Evolutionary conservation across 768 basidiomycete genomes (phyloP).

Genomic region (Leccinum uliginosum): DNA sequence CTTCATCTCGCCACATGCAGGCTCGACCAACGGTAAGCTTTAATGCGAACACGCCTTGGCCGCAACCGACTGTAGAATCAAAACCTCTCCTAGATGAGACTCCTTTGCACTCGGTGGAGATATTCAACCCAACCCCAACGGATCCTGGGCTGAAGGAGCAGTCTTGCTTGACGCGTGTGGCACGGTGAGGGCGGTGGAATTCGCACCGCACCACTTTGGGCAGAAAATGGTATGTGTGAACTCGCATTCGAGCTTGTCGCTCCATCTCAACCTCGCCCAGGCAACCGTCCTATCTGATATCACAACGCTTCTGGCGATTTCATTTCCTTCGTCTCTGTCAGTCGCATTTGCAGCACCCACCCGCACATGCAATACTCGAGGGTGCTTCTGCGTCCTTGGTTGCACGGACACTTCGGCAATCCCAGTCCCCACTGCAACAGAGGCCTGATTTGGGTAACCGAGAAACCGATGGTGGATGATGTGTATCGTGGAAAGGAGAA

Average conservation of each 20-base stretch:
- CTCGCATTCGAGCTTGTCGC: neutral
- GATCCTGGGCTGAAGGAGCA: conserved; percentile 65
- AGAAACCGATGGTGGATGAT: conserved; percentile 92
- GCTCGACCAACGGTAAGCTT: too few relatives aligned
- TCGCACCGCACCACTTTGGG: conserved; percentile 83
- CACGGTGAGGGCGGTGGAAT: conserved; percentile 81
- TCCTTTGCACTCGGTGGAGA: conserved; percentile 28
- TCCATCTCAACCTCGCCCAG: conserved; percentile 35
- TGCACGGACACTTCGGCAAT: conserved; percentile 60
- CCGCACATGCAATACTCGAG: conserved; percentile 51
- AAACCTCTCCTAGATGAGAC: too few relatives aligned
- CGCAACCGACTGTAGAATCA: too few relatives aligned
- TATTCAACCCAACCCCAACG: conserved; percentile 24
- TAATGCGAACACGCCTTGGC: too few relatives aligned
- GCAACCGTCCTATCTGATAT: conserved; percentile 90
- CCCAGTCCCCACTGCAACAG: conserved; percentile 30
- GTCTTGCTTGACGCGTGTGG: conserved; percentile 81
- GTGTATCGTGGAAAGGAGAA: conserved; percentile 89
- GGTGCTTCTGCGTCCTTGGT: conserved; percentile 56
- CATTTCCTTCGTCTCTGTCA: conserved; percentile 45
- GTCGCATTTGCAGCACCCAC: conserved; percentile 69
- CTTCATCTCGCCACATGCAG: too few relatives aligned
- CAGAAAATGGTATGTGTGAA: conserved; percentile 67
- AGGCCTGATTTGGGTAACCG: conserved; percentile 52
- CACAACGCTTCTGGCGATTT: conserved; percentile 42